These are phyloP conservation scores for Capsicum rhomboideum DNA, from an alignment of 257 asterid genomes.

Conservation along the genomic window DNA sequence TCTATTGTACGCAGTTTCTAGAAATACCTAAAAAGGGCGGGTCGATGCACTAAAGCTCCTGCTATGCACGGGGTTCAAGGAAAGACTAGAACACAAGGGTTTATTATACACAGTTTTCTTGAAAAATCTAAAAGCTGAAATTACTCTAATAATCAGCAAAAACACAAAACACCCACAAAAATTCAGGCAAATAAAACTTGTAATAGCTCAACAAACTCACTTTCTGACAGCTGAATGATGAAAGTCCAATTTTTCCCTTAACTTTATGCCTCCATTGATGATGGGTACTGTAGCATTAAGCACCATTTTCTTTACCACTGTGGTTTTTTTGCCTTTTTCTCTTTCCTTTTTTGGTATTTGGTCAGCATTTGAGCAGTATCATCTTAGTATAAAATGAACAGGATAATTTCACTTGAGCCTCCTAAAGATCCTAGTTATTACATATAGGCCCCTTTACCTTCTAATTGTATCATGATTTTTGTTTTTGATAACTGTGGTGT, in stretches of 20 bases:
- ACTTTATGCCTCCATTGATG: slow-evolving; percentile 19
- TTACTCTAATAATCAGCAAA: background rate
- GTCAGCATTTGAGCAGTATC: background rate
- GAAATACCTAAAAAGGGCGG: too few species aligned
- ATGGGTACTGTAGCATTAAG: slow-evolving; percentile 31
- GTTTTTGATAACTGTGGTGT: too few species aligned
- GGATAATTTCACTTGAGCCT: background rate
- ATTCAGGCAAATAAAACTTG: background rate
- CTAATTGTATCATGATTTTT: background rate
- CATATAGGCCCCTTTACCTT: background rate
- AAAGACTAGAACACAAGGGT: too few species aligned
- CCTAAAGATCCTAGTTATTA: background rate
- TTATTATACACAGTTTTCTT: too few species aligned
- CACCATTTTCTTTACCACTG: slow-evolving; percentile 19
- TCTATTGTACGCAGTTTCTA: too few species aligned
- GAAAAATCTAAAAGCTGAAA: background rate
- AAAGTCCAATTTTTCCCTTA: slow-evolving; percentile 15
- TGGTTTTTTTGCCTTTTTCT: background rate
- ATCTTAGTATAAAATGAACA: background rate
- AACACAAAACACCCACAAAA: background rate
- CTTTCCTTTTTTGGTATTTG: background rate
- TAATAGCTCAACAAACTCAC: slow-evolving; percentile 13
- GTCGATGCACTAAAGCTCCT: too few species aligned
- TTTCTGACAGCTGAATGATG: slow-evolving; percentile 29
- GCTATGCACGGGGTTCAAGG: too few species aligned